phyloP scores from a whole-genome alignment of 2,329 filamentous ascomycete genomes.

The Amauroascus niger region DNA sequence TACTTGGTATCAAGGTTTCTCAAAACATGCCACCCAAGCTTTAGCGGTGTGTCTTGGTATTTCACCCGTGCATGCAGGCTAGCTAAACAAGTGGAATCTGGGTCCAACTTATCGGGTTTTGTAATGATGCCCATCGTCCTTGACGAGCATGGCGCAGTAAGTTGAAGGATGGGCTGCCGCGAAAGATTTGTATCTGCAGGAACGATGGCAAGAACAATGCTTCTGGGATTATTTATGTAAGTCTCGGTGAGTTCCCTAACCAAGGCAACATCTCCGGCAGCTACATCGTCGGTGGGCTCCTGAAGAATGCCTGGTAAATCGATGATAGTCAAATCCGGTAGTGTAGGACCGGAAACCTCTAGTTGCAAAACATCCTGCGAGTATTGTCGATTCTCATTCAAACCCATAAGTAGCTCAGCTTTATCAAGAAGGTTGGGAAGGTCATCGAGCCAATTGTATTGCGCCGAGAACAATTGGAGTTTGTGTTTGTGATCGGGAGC shows the following conservation, averaged over 20 bases:
- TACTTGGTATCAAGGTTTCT: constrained; percentile 37
- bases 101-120: constrained; percentile 35
- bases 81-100: constrained; percentile 30
- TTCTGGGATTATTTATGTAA: constrained; percentile 37
- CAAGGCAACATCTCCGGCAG: constrained; percentile 44
- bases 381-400: constrained; percentile 20
- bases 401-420: constrained; percentile 20
- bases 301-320: constrained; percentile 52
- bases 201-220: constrained; percentile 41
- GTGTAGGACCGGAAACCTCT: constrained; percentile 50
- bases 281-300: constrained; percentile 46
- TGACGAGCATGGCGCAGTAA: constrained; percentile 27
- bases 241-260: constrained; percentile 40
- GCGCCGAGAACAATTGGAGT: constrained; percentile 18
- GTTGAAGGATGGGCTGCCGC: constrained; percentile 34
- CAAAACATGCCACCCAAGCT: constrained; percentile 44
- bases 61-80: constrained; percentile 30
- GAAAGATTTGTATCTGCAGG: constrained; percentile 37
- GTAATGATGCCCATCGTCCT: constrained; percentile 41
- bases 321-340: constrained; percentile 52
- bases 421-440: constrained; percentile 23
- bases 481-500: constrained; percentile 18
- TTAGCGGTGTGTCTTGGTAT: constrained; percentile 36
- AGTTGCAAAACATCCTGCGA: constrained; percentile 47
- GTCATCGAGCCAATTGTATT: constrained; percentile 19